Conservation (phyloP, 2,329 filamentous ascomycete species). For the Venturia aucupariae region DNA sequence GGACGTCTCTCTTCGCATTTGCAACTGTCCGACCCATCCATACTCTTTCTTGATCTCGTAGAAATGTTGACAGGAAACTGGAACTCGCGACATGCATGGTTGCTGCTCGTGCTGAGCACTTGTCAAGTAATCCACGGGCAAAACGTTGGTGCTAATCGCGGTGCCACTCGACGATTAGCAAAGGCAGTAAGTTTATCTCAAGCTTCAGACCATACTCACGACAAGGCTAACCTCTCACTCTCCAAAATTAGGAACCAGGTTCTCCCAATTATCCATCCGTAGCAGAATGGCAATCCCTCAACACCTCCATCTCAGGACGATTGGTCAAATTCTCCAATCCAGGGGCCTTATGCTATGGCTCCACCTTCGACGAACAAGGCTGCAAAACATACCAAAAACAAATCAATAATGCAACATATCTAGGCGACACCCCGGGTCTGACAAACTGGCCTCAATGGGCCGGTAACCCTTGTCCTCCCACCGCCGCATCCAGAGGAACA, state of each 20-base stretch:
- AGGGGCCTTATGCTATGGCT: constrained; percentile 10
- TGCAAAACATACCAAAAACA: constrained; percentile 1
- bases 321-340: constrained; percentile 8
- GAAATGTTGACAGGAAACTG: background rate
- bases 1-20: background rate
- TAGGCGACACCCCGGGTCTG: background rate
- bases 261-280: constrained; percentile 8
- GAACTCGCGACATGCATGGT: background rate
- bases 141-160: background rate
- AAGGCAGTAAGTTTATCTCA: background rate
- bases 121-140: background rate
- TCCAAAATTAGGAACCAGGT: background rate
- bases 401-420: background rate
- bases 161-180: background rate
- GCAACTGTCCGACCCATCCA: background rate
- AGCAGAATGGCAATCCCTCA: constrained; percentile 12
- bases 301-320: constrained; percentile 6
- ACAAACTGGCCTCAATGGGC: constrained; percentile 8
- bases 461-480: constrained; percentile 8
- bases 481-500: background rate
- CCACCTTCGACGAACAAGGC: constrained; percentile 1
- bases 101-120: background rate
- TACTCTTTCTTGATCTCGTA: background rate
- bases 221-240: background rate
- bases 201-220: background rate